Percentiles rank a stretch among this genome's conserved stretches.
Evolutionary conservation across 140 eudicot genomes (phyloP).

Genomic region (Oenanthe javanica): DNA sequence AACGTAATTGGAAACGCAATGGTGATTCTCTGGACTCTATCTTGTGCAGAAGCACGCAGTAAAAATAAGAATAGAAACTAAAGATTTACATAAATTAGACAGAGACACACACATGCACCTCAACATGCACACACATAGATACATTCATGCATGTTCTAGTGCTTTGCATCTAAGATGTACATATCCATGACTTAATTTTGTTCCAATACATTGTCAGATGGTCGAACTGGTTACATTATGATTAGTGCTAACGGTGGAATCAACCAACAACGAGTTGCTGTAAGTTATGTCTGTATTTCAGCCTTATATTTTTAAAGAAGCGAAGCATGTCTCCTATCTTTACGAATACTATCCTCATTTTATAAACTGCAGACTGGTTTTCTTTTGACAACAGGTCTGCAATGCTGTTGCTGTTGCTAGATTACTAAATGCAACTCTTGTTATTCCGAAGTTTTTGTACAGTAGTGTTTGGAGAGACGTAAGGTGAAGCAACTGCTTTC

Average conservation of each 20-base stretch:
- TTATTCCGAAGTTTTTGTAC: slow-evolving; percentile 79
- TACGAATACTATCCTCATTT: not conserved
- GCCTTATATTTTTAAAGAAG: not conserved
- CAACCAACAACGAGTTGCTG: slow-evolving; percentile 99
- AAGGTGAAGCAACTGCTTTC: slow-evolving; percentile 38
- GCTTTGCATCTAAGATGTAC: not conserved
- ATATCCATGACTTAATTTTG: slow-evolving; percentile 1
- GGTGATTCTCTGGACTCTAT: slow-evolving; percentile 41
- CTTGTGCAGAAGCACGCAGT: not conserved
- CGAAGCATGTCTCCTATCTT: not conserved
- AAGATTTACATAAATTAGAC: not conserved
- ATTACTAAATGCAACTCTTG: slow-evolving; percentile 91
- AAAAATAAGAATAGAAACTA: not conserved
- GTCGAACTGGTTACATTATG: slow-evolving; percentile 82
- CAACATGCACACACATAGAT: too few relatives aligned
- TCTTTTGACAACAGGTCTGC: slow-evolving; percentile 62
- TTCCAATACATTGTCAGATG: slow-evolving; percentile 44
- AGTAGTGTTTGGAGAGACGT: slow-evolving; percentile 92
- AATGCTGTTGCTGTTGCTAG: slow-evolving; percentile 97
- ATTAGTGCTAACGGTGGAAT: slow-evolving; percentile 96
- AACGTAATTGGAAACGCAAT: slow-evolving; percentile 78
- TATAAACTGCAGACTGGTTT: slow-evolving; percentile 7
- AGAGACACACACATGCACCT: not conserved
- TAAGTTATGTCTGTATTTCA: slow-evolving; percentile 39
- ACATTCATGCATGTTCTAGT: not conserved